Evolutionary conservation across 257 asterid genomes (phyloP).

Genomic region (Fraxinus excelsior): DNA sequence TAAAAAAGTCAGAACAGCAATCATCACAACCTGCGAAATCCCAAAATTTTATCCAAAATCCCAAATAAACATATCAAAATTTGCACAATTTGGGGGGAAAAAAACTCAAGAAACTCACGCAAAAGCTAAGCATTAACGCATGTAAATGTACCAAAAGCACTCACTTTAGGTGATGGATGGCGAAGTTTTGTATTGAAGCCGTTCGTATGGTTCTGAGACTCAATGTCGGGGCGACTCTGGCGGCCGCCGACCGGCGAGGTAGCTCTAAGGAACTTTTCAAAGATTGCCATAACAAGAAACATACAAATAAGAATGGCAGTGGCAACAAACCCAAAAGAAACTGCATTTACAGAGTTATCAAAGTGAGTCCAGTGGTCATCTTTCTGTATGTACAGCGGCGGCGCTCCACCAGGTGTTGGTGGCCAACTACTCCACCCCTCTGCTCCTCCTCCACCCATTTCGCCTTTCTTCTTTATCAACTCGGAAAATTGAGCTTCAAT

Average conservation of each 20-base stretch:
- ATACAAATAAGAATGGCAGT: conserved; percentile 88
- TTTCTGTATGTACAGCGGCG: conserved; percentile 49
- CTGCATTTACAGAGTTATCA: conserved; percentile 84
- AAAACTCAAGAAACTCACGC: not conserved
- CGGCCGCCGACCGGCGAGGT: conserved; percentile 53
- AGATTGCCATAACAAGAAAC: conserved; percentile 93
- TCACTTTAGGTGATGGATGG: conserved; percentile 65
- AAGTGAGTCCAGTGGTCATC: conserved; percentile 90
- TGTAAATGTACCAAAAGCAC: conserved; percentile 23
- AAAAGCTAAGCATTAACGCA: not conserved
- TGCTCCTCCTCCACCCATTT: conserved; percentile 63
- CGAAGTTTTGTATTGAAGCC: conserved; percentile 54
- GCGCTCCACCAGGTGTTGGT: conserved; percentile 64
- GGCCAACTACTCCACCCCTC: conserved; percentile 69
- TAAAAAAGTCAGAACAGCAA: conserved; percentile 28
- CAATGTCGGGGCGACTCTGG: conserved; percentile 46
- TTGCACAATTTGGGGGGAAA: not conserved
- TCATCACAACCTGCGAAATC: conserved; percentile 33
- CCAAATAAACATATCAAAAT: conserved; percentile 11
- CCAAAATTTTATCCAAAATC: conserved; percentile 20
- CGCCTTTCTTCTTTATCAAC: not conserved
- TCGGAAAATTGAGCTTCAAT: not conserved
- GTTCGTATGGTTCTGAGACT: conserved; percentile 43
- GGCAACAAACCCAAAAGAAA: conserved; percentile 91
- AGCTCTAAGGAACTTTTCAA: conserved; percentile 74